Evolutionary conservation across 768 basidiomycete genomes (phyloP), one percentile per base, ranked within the genome.

Genomic region (Amanita pseudoporphyria): DNA sequence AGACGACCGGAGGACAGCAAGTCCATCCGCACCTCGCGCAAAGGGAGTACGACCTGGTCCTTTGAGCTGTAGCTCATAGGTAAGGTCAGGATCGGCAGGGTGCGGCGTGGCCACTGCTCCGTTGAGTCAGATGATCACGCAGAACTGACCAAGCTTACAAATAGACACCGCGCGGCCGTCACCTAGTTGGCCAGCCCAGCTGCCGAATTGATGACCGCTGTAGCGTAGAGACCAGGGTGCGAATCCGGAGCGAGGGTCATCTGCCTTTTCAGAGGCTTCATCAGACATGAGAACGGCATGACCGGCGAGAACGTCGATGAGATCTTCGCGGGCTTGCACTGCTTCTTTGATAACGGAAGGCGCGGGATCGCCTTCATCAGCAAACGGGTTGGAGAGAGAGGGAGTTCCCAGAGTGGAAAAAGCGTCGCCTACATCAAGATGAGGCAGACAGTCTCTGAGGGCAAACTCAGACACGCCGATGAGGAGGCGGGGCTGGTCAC

Each of bases 111-210:
- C 81, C 50, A 89, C 88, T 90, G 53, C 10, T 44, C 19, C 24
- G 22, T 36, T 35, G 33, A 36, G 45, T 13, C 9, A 36, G 37
- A 52, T 21, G 6, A 21, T 51, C 38, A n/a, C 12, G 40, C 14
- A 45, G 42, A 46, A 28, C 28, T 4, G 3, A 37, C 31, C 46
- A 22, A 26, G 63, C 64, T 53, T 50, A 75, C 74, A 66, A 45
- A 99, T 78, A 7, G 87, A 88, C n/a, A 91, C 88, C 1, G 96
- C 95, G 14, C 96, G 76, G 0, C 96, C 96, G 58, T 98, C 95
- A 10, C 96, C 96, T 3, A 99, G 73, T 61, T 97, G 96, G 21
- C 93, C 92, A 1, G 96, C 94, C 82, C 86, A 97, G 2, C 60
- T 67, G 0, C 91, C 90, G 58, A 92, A 93, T 57, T 92, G 89